These are phyloP conservation scores for Avena atlantica DNA, from an alignment of 176 grass and related monocot species.

Conservation along the genomic window DNA sequence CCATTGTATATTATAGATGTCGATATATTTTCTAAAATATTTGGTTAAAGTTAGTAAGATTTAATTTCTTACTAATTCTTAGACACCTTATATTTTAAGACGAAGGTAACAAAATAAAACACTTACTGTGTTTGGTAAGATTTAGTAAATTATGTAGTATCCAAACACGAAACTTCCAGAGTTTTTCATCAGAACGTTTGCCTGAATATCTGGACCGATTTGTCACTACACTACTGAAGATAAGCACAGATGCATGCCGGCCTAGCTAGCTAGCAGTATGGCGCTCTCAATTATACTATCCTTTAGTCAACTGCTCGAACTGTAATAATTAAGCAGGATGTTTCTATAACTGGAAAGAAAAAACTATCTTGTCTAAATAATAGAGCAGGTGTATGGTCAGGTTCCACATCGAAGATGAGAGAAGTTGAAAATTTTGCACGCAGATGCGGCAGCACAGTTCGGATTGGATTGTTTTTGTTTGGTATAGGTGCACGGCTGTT, in stretches of 20 bases:
- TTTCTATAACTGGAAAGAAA: neutral
- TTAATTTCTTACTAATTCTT: too few relatives aligned
- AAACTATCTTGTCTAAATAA: neutral
- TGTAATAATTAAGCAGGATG: neutral
- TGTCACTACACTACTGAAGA: constrained; percentile 16
- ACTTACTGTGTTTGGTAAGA: neutral
- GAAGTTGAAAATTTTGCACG: constrained; percentile 34
- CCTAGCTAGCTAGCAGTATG: constrained; percentile 14
- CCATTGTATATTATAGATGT: too few relatives aligned
- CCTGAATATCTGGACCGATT: neutral
- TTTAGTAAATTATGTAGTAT: neutral
- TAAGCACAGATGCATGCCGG: constrained; percentile 2
- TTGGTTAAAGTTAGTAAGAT: too few relatives aligned
- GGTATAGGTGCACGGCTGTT: constrained; percentile 27
- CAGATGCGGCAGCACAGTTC: neutral
- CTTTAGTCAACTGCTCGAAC: constrained; percentile 19
- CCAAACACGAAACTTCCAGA: neutral
- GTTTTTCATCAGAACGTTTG: neutral
- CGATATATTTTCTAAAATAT: too few relatives aligned
- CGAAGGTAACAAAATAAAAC: too few relatives aligned
- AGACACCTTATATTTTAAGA: too few relatives aligned
- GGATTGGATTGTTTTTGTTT: constrained; percentile 21
- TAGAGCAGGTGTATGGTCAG: constrained; percentile 20
- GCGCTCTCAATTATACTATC: constrained; percentile 34
- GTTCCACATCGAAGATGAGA: constrained; percentile 37